Percentiles rank a stretch among this genome's conserved stretches.
Evolutionary conservation across 495 filamentous ascomycete genomes (phyloP).

Genomic region (Amphirosellinia nigrospora): DNA sequence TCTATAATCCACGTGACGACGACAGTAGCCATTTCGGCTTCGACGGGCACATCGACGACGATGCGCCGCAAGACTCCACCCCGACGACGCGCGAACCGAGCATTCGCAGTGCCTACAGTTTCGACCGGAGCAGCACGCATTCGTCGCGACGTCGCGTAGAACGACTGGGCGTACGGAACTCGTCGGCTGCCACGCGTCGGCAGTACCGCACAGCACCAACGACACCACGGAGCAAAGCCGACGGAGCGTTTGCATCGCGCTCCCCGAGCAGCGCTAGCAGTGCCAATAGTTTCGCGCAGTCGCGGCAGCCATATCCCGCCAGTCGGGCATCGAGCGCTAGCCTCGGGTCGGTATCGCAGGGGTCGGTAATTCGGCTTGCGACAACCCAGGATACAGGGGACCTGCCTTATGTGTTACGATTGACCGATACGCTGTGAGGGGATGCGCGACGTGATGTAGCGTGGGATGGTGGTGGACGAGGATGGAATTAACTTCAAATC

Average conservation of each 20-base stretch:
- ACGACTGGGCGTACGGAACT: constrained; percentile 37
- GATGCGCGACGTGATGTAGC: background rate
- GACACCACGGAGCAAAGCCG: constrained; percentile 51
- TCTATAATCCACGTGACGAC: constrained; percentile 43
- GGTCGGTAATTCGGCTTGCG: constrained; percentile 51
- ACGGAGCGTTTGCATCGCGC: constrained; percentile 34
- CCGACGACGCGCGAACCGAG: constrained; percentile 31
- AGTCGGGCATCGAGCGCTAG: constrained; percentile 49
- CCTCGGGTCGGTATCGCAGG: constrained; percentile 42
- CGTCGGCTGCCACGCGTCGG: constrained; percentile 44
- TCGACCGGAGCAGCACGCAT: constrained; percentile 38
- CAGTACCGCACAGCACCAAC: constrained; percentile 59
- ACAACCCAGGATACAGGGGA: constrained; percentile 42
- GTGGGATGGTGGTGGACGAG: background rate
- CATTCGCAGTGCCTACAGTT: constrained; percentile 28
- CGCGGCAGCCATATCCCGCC: constrained; percentile 44
- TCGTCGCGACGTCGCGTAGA: constrained; percentile 29
- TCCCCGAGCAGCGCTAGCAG: constrained; percentile 44
- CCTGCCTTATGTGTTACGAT: constrained; percentile 51
- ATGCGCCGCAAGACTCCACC: constrained; percentile 45
- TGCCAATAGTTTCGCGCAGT: constrained; percentile 51
- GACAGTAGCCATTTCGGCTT: constrained; percentile 41
- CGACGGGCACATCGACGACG: constrained; percentile 55
- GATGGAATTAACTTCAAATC: background rate
- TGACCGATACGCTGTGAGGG: constrained; percentile 30